phyloP scores from a whole-genome alignment of 495 filamentous ascomycete genomes.

The Aspergillus biplanus region DNA sequence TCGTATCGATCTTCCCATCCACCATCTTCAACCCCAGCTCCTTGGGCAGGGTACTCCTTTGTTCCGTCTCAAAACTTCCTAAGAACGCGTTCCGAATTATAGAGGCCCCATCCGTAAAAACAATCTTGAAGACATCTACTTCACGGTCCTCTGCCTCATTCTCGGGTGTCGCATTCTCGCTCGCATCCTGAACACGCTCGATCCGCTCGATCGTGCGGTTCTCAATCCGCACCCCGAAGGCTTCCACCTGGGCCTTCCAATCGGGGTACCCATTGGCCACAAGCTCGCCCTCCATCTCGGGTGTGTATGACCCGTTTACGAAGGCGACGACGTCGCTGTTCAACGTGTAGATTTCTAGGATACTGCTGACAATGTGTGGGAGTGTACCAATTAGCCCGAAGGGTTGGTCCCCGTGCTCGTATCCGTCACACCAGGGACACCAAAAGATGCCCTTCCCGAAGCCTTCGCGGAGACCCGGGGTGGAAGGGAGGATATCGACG shows the following conservation, averaged over 20 bases:
- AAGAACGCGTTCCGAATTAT: conserved; percentile 54
- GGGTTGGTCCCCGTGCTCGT: conserved; percentile 59
- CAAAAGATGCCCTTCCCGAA: conserved; percentile 64
- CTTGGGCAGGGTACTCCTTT: conserved; percentile 40
- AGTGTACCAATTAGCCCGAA: conserved; percentile 55
- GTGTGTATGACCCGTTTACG: conserved; percentile 58
- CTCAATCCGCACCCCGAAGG: conserved; percentile 54
- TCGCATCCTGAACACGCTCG: conserved; percentile 49
- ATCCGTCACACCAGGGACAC: conserved; percentile 67
- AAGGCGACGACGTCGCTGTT: conserved; percentile 49
- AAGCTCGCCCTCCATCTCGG: conserved; percentile 33
- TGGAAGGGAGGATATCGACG: conserved; percentile 54
- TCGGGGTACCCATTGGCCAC: conserved; percentile 43
- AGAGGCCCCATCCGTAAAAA: conserved; percentile 51
- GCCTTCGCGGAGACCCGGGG: conserved; percentile 51
- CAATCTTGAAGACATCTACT: conserved; percentile 55
- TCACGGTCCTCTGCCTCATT: conserved; percentile 41
- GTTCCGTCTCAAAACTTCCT: conserved; percentile 51
- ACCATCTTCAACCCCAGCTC: conserved; percentile 47
- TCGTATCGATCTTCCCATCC: conserved; percentile 50
- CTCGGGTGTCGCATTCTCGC: conserved; percentile 21
- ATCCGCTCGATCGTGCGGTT: conserved; percentile 56
- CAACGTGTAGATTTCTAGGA: conserved; percentile 54
- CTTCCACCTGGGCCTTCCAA: conserved; percentile 50
- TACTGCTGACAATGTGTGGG: conserved; percentile 42